Conservation (phyloP, 257 asterid genomes). For the Solanum rostratum region DNA sequence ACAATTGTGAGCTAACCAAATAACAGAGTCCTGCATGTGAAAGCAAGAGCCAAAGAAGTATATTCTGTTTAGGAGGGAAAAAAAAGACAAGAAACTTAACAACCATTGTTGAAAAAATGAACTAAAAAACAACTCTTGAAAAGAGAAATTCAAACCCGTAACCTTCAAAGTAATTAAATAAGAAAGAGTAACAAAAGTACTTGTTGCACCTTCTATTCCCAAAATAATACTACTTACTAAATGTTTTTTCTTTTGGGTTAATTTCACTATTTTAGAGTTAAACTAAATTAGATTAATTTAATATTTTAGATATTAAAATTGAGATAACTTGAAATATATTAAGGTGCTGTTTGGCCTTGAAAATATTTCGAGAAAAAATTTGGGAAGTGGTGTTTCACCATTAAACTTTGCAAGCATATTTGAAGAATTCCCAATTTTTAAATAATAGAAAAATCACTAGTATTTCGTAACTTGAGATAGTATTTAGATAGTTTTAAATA, state of each 20-base stretch:
- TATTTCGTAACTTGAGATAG: too few species aligned
- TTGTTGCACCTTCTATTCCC: not conserved
- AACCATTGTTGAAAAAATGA: not conserved
- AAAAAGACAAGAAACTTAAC: not conserved
- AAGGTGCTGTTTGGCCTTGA: too few species aligned
- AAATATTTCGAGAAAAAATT: too few species aligned
- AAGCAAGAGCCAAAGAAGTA: conserved; percentile 11
- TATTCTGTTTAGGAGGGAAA: not conserved
- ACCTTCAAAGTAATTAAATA: not conserved
- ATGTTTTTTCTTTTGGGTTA: not conserved
- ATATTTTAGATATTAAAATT: not conserved
- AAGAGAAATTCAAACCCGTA: not conserved
- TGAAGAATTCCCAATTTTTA: too few species aligned
- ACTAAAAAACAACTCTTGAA: not conserved
- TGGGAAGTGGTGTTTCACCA: too few species aligned
- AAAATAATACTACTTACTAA: not conserved
- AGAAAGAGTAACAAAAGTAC: not conserved
- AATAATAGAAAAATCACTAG: too few species aligned
- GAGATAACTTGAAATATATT: not conserved
- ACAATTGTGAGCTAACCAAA: not conserved
- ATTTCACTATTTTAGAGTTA: not conserved
- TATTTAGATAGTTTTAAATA: too few species aligned
- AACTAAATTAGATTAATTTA: not conserved
- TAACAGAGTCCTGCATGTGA: conserved; percentile 17
- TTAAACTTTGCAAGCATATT: too few species aligned